Evolutionary conservation across 257 asterid genomes (phyloP).

Genomic region (Solanum medicagineum): DNA sequence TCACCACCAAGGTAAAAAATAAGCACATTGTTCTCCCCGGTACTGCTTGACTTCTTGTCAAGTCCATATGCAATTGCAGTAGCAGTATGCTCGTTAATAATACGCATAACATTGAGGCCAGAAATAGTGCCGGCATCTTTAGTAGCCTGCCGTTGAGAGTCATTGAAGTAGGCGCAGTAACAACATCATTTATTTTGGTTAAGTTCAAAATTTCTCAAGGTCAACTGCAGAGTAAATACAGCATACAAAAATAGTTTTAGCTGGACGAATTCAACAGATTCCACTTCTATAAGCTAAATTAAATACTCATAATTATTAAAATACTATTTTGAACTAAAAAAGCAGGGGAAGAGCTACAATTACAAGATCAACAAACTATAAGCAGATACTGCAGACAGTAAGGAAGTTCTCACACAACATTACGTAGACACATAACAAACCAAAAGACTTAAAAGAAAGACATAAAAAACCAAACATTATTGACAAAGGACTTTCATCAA

Average conservation of each 20-base stretch:
- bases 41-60: conserved; percentile 16
- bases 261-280: neutral
- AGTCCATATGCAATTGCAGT: conserved; percentile 39
- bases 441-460: no score
- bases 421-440: no score
- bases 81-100: conserved; percentile 33
- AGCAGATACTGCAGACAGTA: neutral
- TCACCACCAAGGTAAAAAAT: conserved; percentile 32
- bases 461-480: no score
- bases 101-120: conserved; percentile 25
- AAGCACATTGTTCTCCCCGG: conserved; percentile 24
- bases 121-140: conserved; percentile 30
- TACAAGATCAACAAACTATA: neutral
- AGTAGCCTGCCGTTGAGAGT: conserved; percentile 26
- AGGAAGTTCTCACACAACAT: no score
- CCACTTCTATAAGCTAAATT: neutral
- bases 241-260: neutral
- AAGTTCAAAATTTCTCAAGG: neutral
- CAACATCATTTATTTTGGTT: conserved; percentile 4
- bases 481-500: no score
- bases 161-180: conserved; percentile 5
- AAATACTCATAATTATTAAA: neutral
- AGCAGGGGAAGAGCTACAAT: neutral
- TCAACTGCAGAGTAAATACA: neutral
- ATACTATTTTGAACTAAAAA: neutral